Evolutionary conservation across 1,284 basidiomycete species (phyloP).

Genomic region (Golubevia sp.): DNA sequence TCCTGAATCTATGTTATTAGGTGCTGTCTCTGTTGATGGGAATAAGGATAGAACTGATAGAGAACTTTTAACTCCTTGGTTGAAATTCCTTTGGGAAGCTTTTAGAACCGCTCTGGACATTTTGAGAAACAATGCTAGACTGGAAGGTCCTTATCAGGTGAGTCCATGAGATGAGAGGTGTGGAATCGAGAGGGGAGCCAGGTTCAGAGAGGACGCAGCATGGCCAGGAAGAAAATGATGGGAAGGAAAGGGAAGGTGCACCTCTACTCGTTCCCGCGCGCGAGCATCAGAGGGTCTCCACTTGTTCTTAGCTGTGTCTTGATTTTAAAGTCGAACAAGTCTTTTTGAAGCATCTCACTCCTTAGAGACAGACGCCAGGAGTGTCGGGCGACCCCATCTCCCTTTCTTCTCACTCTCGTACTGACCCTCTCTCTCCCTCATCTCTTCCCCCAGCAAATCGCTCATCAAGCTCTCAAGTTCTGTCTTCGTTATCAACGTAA

Average conservation of each 20-base stretch:
- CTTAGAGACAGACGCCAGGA: not conserved
- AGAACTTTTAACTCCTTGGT: slow-evolving; percentile 92
- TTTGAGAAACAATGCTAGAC: slow-evolving; percentile 90
- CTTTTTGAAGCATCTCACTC: not conserved
- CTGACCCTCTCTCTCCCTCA: slow-evolving; percentile 4
- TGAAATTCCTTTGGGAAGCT: slow-evolving; percentile 98
- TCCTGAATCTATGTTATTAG: slow-evolving; percentile 85
- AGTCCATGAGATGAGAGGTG: slow-evolving; percentile 26
- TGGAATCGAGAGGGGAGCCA: too few species aligned
- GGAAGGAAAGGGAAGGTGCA: too few species aligned
- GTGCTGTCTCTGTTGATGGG: slow-evolving; percentile 86
- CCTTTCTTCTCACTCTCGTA: slow-evolving; percentile 10
- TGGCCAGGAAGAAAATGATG: too few species aligned
- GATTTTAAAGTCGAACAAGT: too few species aligned
- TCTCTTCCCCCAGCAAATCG: slow-evolving; percentile 73
- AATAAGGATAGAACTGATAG: slow-evolving; percentile 94
- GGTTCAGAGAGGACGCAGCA: too few species aligned
- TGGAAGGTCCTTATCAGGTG: slow-evolving; percentile 94
- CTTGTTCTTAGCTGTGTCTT: too few species aligned
- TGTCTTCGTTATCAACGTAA: slow-evolving; percentile 92
- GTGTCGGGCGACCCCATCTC: not conserved
- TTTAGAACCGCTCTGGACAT: slow-evolving; percentile 96
- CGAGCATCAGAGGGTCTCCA: too few species aligned
- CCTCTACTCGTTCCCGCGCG: too few species aligned
- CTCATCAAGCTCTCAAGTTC: slow-evolving; percentile 95